phyloP scores from a whole-genome alignment of 116 monocot genomes.

The Iris pallida region DNA sequence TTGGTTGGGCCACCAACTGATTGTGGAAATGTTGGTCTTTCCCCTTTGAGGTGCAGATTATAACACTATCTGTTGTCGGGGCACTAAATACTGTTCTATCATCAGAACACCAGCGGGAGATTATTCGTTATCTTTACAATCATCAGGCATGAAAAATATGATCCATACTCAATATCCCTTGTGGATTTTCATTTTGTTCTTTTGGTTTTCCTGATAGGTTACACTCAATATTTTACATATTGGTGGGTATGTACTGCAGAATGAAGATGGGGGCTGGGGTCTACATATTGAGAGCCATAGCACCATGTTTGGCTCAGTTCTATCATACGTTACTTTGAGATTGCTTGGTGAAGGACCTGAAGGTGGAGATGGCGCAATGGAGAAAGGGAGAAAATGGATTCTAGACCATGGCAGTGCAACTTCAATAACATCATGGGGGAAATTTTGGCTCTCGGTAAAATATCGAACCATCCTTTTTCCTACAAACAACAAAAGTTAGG shows the following conservation, averaged over 20 bases:
- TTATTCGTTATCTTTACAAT: conserved; percentile 35
- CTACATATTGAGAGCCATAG: conserved; percentile 88
- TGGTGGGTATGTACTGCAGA: conserved; percentile 31
- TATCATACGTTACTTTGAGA: conserved; percentile 70
- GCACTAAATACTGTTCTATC: conserved; percentile 31
- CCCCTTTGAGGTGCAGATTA: conserved; percentile 16
- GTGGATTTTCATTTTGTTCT: not conserved
- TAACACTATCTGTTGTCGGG: conserved; percentile 27
- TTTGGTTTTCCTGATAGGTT: not conserved
- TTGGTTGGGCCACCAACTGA: too few relatives aligned
- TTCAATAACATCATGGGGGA: conserved; percentile 77
- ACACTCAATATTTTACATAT: not conserved
- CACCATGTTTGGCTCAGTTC: conserved; percentile 81
- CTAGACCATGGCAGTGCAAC: conserved; percentile 79
- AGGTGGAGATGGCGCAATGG: conserved; percentile 76
- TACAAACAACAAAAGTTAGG: not conserved
- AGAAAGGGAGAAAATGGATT: conserved; percentile 85
- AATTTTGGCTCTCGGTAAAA: conserved; percentile 79
- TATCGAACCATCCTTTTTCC: conserved; percentile 1
- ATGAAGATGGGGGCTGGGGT: conserved; percentile 97
- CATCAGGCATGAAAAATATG: conserved; percentile 24
- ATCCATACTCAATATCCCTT: not conserved
- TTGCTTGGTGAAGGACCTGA: conserved; percentile 74
- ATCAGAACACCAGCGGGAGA: conserved; percentile 25
- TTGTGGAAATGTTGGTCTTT: not conserved